Evolutionary conservation across 495 filamentous ascomycete species (phyloP).

Genomic region (Rostrohypoxylon terebratum): DNA sequence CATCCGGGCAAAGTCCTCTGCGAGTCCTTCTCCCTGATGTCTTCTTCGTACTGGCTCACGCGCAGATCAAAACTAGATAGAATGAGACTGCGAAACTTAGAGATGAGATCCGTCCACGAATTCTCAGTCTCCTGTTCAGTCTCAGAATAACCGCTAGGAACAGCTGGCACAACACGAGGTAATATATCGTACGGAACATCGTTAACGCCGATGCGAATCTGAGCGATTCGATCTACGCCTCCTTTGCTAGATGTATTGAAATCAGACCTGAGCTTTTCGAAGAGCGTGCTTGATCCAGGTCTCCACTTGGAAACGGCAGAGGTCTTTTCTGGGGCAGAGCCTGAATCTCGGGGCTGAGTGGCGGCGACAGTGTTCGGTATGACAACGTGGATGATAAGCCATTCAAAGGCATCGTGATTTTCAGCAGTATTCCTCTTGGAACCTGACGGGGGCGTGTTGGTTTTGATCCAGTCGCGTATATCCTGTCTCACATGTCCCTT

Average conservation of each 20-base stretch:
- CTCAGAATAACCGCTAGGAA: constrained; percentile 70
- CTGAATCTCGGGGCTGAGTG: constrained; percentile 70
- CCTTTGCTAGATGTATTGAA: constrained; percentile 89
- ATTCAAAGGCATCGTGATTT: constrained; percentile 97
- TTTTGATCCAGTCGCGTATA: constrained; percentile 90
- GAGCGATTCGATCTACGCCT: constrained; percentile 81
- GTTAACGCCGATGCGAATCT: constrained; percentile 79
- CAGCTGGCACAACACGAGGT: constrained; percentile 66
- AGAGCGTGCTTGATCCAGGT: constrained; percentile 78
- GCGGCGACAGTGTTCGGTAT: constrained; percentile 82
- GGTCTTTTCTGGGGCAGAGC: constrained; percentile 57
- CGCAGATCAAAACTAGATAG: constrained; percentile 89
- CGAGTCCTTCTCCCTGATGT: constrained; percentile 92
- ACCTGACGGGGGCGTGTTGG: constrained; percentile 67
- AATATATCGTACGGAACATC: constrained; percentile 69
- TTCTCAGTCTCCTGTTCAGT: constrained; percentile 74
- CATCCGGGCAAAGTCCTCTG: constrained; percentile 91
- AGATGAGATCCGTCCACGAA: constrained; percentile 83
- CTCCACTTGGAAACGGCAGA: constrained; percentile 75
- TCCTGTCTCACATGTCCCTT: constrained; percentile 80
- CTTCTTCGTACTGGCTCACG: constrained; percentile 95
- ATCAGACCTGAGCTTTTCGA: constrained; percentile 91
- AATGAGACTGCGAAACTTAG: constrained; percentile 88
- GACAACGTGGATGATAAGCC: constrained; percentile 93
- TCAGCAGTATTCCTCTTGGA: constrained; percentile 62